These are phyloP conservation scores for Didymella exigua DNA, from an alignment of 2,329 filamentous ascomycete species.

Conservation along the genomic window DNA sequence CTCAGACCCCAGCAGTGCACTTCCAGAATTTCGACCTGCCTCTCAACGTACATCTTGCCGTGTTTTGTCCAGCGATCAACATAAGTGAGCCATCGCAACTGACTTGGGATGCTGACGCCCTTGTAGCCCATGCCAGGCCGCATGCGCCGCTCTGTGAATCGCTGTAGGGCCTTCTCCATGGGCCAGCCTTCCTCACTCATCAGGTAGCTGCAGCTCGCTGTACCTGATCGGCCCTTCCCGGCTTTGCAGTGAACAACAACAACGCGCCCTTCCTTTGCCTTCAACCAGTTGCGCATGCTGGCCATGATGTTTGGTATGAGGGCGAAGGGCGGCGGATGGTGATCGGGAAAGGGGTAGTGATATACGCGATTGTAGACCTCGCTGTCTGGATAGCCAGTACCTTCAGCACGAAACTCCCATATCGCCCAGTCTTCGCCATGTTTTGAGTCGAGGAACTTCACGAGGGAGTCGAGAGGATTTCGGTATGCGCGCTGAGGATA, in stretches of 20 bases:
- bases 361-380: conserved; percentile 84
- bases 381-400: conserved; percentile 90
- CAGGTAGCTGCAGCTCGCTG: conserved; percentile 84
- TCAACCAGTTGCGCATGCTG: conserved; percentile 88
- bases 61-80: conserved; percentile 83
- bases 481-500: conserved; percentile 93
- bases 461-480: conserved; percentile 86
- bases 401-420: conserved; percentile 97
- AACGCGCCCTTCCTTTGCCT: conserved; percentile 63
- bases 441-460: conserved; percentile 83
- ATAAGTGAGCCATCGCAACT: conserved; percentile 85
- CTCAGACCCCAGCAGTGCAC: conserved; percentile 88
- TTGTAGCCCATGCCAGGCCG: conserved; percentile 77
- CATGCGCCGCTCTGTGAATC: conserved; percentile 86
- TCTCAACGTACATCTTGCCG: conserved; percentile 80
- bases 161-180: conserved; percentile 65
- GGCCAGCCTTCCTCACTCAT: conserved; percentile 83
- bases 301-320: conserved; percentile 88
- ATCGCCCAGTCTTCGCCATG: conserved; percentile 86
- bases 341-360: conserved; percentile 96
- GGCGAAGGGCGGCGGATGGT: conserved; percentile 92
- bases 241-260: conserved; percentile 97
- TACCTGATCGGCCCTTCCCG: conserved; percentile 91
- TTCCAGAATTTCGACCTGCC: conserved; percentile 82
- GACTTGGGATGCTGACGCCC: conserved; percentile 91